These are phyloP conservation scores for Aegilops tauschii DNA, from an alignment of 176 grass and related monocot species.

Conservation along the genomic window DNA sequence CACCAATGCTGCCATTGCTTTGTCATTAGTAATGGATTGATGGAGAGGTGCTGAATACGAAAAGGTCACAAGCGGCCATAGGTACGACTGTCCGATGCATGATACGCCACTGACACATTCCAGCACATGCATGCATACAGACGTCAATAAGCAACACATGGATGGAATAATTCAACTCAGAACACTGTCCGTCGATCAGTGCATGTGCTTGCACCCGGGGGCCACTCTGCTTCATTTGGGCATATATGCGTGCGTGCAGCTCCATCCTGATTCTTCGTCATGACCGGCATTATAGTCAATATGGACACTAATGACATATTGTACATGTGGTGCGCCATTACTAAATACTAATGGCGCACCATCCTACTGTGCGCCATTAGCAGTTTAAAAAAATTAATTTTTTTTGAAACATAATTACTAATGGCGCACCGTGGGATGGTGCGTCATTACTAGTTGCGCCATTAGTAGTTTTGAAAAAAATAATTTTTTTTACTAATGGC, in stretches of 20 bases:
- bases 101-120: slow-evolving; percentile 27
- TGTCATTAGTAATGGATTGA: not conserved
- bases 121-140: slow-evolving; percentile 11
- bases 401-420: no score
- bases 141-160: not conserved
- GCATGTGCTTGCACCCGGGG: not conserved
- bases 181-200: slow-evolving; percentile 17
- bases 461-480: no score
- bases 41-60: not conserved
- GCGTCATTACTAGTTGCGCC: no score
- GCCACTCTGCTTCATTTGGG: slow-evolving; percentile 21
- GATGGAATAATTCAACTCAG: slow-evolving; percentile 13
- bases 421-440: no score
- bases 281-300: not conserved
- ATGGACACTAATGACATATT: no score
- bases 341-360: no score
- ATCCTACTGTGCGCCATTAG: no score
- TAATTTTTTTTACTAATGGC: no score
- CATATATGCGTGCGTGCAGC: not conserved
- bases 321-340: no score
- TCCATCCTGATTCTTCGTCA: not conserved
- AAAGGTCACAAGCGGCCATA: not conserved
- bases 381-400: no score
- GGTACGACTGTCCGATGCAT: slow-evolving; percentile 3
- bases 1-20: not conserved